Evolutionary conservation across 768 basidiomycete genomes (phyloP), one percentile per base, ranked within the genome.

Genomic region (Hericium alpestre): DNA sequence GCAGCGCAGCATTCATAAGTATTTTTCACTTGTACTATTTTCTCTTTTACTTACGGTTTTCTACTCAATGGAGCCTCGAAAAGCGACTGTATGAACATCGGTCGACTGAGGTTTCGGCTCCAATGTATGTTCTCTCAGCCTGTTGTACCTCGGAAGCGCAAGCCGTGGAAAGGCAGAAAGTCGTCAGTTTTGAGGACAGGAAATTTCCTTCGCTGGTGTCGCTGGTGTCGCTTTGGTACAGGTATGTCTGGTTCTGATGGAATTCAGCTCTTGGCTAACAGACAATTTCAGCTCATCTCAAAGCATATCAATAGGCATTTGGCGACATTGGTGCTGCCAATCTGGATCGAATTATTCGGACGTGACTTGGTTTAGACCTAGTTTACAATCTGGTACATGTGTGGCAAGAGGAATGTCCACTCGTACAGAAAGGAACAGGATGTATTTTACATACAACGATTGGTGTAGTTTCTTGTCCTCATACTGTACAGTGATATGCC

Each of bases 271-370:
- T 47, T 52, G 22, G 3, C 13, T 53, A 38, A 23, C 5, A 53
- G 23, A n/a, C 12, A 11, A 27, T n/a, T 1, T 51, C 54, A 93
- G 89, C 73, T 96, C 22, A 84, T 97, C 56, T 86, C 87, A 16
- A 80, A 81, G 57, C 82, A 91, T 66, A 95, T 97, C 56, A 80
- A 93, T 56, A 92, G 60, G 84, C 86, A 0, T 71, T 94, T 15
- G 95, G 95, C 0, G 87, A 95, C 64, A 88, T 97, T 53, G 93
- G 93, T 0, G 63, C 80, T 1, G 69, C 90, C 69, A 97, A 94
- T 66, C 75, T 92, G 74, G 84, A 93, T 58, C 82, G 84, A 43
- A 87, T 97, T 50, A 79, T 87, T 13, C 90, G 32, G 6, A 32
- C 8, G 32, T 32, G 32, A 32, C 6, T 32, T 32, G 9, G 27